Base-by-base conservation (phyloP, 2,329 filamentous ascomycete species). In the Arthroderma sp. region DNA sequence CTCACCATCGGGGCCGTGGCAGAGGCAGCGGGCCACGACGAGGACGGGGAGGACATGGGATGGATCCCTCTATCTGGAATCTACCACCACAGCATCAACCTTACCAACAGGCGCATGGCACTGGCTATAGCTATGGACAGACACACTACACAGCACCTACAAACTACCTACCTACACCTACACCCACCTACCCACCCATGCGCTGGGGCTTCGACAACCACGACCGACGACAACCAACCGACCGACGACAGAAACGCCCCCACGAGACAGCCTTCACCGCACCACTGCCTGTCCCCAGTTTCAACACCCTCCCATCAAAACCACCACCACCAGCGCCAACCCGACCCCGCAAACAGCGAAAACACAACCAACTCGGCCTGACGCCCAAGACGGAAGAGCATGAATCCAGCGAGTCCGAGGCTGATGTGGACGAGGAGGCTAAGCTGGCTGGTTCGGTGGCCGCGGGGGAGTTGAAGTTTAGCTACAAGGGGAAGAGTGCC, bases 401-500 rank as follows among this genome's bases (percentile, higher is more conserved):
- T 39, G 73, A 75, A 60, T 76, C 74, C 0, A 76, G 73, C 47
- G 72, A 72, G 47, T 72, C 74, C 55, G 73, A 75, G 57, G 73
- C 39, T 44, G 74, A 76, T 47, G 70, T 68, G 13, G 74, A 76
- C 51, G 75, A 78, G 61, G 74, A 76, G 61, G 64, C 67, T n/a
- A 71, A 67, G 53, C 64, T 74, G n/a, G 71, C 72, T 2, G 25
- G n/a, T 5, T 13, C 25, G 31, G 19, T 63, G 23, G 59, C 61
- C 2, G 60, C 62, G 4, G 63, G 60, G 21, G 62, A 70, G 54
- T 64, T 79, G 33, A 72, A 75, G 35, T 78, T 85, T 61, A 78
- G 80, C 57, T 81, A 82, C 63, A 75, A 77, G 62, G 79, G 80
- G n/a, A 69, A 76, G 64, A 75, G 79, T 47, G 68, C 79, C 2